Evolutionary conservation across 2,329 filamentous ascomycete genomes (phyloP).

Genomic region (Cladosporium oxysporum): DNA sequence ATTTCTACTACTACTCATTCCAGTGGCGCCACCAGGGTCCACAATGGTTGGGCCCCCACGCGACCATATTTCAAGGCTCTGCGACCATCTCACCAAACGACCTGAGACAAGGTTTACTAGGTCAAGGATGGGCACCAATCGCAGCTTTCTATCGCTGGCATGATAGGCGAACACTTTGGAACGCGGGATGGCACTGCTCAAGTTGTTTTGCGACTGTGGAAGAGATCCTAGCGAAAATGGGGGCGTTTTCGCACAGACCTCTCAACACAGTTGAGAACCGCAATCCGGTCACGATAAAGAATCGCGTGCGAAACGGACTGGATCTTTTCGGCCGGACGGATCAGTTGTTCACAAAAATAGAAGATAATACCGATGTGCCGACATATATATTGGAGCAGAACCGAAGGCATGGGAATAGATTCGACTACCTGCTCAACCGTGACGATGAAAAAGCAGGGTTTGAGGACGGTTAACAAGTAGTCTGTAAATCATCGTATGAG

Average conservation of each 20-base stretch:
- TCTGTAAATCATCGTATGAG: too few relatives aligned
- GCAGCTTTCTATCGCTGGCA: conserved; percentile 35
- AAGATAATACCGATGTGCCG: conserved; percentile 56
- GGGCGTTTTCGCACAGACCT: conserved; percentile 57
- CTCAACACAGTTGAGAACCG: conserved; percentile 60
- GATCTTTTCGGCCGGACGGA: conserved; percentile 57
- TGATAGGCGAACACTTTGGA: conserved; percentile 42
- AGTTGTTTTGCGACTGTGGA: conserved; percentile 60
- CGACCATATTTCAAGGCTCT: conserved; percentile 55
- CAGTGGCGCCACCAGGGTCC: conserved; percentile 26
- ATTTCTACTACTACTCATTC: conserved; percentile 21
- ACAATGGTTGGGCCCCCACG: conserved; percentile 62
- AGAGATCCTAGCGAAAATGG: conserved; percentile 58
- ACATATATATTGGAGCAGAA: conserved; percentile 46
- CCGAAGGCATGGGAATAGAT: too few relatives aligned
- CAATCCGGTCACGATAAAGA: conserved; percentile 55
- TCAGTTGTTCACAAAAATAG: conserved; percentile 56
- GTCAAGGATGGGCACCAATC: conserved; percentile 32
- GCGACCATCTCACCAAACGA: conserved; percentile 56
- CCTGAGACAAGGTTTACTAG: conserved; percentile 53
- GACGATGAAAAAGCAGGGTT: too few relatives aligned
- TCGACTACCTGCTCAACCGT: too few relatives aligned
- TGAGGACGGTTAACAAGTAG: too few relatives aligned
- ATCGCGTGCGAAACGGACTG: conserved; percentile 52
- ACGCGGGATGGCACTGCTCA: conserved; percentile 64